phyloP scores from a whole-genome alignment of 176 grass and related monocot species.

The Canna indica region DNA sequence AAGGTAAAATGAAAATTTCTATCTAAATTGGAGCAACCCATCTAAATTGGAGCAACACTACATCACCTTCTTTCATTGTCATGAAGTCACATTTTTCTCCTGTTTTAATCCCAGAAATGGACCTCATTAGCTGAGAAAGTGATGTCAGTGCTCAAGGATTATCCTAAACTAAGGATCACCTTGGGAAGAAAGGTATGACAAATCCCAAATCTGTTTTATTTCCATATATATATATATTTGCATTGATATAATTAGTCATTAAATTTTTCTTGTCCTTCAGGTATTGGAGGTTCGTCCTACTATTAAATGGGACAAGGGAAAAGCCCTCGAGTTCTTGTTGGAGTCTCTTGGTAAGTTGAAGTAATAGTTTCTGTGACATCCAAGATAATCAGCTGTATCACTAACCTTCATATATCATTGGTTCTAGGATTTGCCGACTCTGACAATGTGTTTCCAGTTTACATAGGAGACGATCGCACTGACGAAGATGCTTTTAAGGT shows the following conservation, averaged over 20 bases:
- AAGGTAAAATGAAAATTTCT: slow-evolving; percentile 20
- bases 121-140: slow-evolving; percentile 34
- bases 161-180: slow-evolving; percentile 41
- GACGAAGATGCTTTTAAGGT: slow-evolving; percentile 86
- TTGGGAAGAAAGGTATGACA: slow-evolving; percentile 45
- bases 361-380: background rate
- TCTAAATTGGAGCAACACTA: background rate
- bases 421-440: slow-evolving; percentile 19
- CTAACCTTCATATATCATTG: background rate
- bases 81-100: background rate
- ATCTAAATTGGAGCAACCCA: background rate
- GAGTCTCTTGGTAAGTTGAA: slow-evolving; percentile 26
- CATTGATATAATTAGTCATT: too few relatives aligned
- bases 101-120: slow-evolving; percentile 29
- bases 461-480: slow-evolving; percentile 70
- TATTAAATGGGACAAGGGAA: slow-evolving; percentile 75
- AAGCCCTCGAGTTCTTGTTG: slow-evolving; percentile 67
- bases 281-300: slow-evolving; percentile 52
- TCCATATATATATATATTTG: background rate
- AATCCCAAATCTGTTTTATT: background rate
- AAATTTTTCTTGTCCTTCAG: background rate
- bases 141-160: slow-evolving; percentile 37
- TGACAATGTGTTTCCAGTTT: slow-evolving; percentile 45
- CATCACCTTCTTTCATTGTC: background rate
- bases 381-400: background rate